Evolutionary conservation across 2,329 filamentous ascomycete species (phyloP), one percentile per base, ranked within the genome.

Genomic region (Aspergillus caelatus): DNA sequence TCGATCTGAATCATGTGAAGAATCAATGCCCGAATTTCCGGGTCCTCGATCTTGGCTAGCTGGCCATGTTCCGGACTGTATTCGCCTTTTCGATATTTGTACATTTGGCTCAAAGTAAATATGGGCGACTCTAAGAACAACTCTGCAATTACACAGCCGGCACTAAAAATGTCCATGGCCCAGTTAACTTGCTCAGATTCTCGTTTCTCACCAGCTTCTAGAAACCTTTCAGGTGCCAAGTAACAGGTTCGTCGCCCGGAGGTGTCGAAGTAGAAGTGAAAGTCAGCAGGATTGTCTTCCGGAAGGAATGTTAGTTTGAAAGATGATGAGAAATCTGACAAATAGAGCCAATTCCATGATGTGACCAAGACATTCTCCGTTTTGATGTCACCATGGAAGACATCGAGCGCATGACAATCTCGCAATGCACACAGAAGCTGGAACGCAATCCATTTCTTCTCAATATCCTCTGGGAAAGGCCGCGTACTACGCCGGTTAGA

Each of bases 141-240:
- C 77, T 99, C 95, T 1, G 95, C 95, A 72, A 99, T 96, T 45
- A 98, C 94, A 75, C 96, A 99, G 9, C 95, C 95, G 26, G 91
- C 91, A 77, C 95, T 98, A 81, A 99, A 99, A 41, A 99, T 90
- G 75, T 99, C 95, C 96, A 99, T 99, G 43, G 95, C 94, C 94
- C 94, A 97, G 55, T 88, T 90, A 58, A 91, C 80, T 5, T 80
- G 87, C 82, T 75, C 87, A 77, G 84, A 86, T 56, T 89, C 86
- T 8, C 88, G 85, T 23, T 88, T 85, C 68, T 90, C 87, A 26
- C 88, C 89, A 3, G 90, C 84, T 5, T 88, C 87, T 21, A 95
- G 83, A 75, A 99, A 99, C 48, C 95, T 86, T 77, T 99, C 96
- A 1, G 95, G 95, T 0, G 96, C 96, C 32, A 99, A 83, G 73